Evolutionary conservation across 2,329 filamentous ascomycete genomes (phyloP), one percentile per base, ranked within the genome.

Genomic region (Hypocreales sp.): DNA sequence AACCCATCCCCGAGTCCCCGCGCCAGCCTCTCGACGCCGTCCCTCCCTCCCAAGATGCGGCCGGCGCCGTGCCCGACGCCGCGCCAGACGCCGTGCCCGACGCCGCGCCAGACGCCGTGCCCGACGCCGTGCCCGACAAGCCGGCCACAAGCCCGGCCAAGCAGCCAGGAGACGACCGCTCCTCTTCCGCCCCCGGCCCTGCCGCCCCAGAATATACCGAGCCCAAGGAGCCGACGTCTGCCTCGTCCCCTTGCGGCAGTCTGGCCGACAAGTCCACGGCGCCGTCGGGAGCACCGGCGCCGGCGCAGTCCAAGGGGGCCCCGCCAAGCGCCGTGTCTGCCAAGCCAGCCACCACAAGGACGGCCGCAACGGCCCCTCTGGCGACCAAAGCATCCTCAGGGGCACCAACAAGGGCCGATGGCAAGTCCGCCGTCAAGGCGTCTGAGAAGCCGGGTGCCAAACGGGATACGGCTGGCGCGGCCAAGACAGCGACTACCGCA

Each of bases 1-100:
- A 60, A 31, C 37, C 56, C 2, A 58, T 61, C 26, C 49, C 53
- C 11, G 57, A 62, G 34, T 56, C 56, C 2, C 56, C 59, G 15
- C 44, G 36, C 20, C 38, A 41, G n/a, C 40, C 46, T 21, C 28
- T 33, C 18, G 35, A 39, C 10, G 24, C 23, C 2, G n/a, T 3
- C 8, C 10, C 7, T 6, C 13, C 10, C 20, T 13, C 15, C 2
- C 15, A 36, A 14, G 28, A 39, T 12, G 26, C n/a, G n/a, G n/a
- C n/a, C n/a, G n/a, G n/a, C n/a, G n/a, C n/a, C n/a, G n/a, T n/a
- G n/a, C n/a, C n/a, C n/a, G n/a, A n/a, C n/a, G n/a, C n/a, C n/a
- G n/a, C n/a, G n/a, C n/a, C n/a, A n/a, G n/a, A n/a, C n/a, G n/a
- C n/a, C n/a, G n/a, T n/a, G n/a, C n/a, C n/a, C n/a, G n/a, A n/a